Evolutionary conservation across 2,329 filamentous ascomycete species (phyloP).

Genomic region (Fusarium sp.): DNA sequence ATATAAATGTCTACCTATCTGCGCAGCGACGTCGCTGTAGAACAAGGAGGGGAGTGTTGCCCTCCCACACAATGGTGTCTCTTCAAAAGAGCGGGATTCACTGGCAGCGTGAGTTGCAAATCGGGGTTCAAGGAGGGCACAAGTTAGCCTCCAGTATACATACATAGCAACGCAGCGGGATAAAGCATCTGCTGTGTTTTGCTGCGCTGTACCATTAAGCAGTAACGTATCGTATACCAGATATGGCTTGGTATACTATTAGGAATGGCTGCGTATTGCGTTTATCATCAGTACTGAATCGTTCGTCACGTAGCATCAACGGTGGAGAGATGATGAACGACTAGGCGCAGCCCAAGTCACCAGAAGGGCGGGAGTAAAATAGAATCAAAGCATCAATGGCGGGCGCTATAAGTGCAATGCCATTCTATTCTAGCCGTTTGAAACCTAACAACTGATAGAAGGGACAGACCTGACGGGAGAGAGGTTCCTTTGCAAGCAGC

Average conservation of each 20-base stretch:
- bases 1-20: conserved; percentile 25
- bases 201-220: not conserved
- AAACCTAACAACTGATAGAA: conserved; percentile 6
- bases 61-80: conserved; percentile 29
- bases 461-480: not conserved
- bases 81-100: conserved; percentile 39
- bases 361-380: conserved; percentile 27
- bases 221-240: conserved; percentile 23
- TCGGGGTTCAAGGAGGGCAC: conserved; percentile 16
- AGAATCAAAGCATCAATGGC: conserved; percentile 23
- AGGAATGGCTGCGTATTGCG: conserved; percentile 27
- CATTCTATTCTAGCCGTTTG: conserved; percentile 17
- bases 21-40: conserved; percentile 22
- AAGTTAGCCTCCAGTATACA: not conserved
- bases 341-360: conserved; percentile 28
- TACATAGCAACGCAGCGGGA: not conserved
- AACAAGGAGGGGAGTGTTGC: conserved; percentile 33
- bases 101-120: conserved; percentile 17
- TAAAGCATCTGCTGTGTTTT: not conserved
- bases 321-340: conserved; percentile 36
- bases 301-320: conserved; percentile 38
- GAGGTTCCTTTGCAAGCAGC: conserved; percentile 19
- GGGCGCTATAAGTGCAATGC: conserved; percentile 3
- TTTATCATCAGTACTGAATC: conserved; percentile 5
- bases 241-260: conserved; percentile 24